Conservation (phyloP, 2,329 filamentous ascomycete genomes). For the Colletotrichum echinochloae region DNA sequence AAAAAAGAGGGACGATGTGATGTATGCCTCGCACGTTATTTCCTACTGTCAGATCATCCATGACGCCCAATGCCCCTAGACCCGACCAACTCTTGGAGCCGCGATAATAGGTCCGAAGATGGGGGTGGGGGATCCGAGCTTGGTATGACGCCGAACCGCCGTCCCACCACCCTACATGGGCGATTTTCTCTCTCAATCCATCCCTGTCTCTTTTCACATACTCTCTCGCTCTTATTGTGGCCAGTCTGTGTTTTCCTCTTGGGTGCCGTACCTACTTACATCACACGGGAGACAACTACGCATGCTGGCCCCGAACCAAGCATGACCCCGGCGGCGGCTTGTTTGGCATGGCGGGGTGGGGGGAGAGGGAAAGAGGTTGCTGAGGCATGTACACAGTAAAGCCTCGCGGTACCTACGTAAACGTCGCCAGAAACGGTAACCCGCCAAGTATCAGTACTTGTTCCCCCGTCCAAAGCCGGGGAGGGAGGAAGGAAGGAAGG, state of each 20-base stretch:
- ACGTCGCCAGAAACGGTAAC: conserved; percentile 34
- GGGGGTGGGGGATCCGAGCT: conserved; percentile 32
- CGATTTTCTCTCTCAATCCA: background rate
- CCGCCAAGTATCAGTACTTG: conserved; percentile 27
- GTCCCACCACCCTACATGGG: conserved; percentile 30
- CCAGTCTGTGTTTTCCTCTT: background rate
- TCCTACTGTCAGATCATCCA: conserved; percentile 32
- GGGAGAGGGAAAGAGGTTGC: background rate
- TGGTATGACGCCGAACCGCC: conserved; percentile 32
- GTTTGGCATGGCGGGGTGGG: conserved; percentile 30
- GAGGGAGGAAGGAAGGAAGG: background rate
- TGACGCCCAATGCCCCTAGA: conserved; percentile 32
- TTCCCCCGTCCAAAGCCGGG: conserved; percentile 18
- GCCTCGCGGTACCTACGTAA: conserved; percentile 32
- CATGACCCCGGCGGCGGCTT: conserved; percentile 6
- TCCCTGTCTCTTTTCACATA: background rate
- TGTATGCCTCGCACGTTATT: conserved; percentile 29
- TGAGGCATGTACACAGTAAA: conserved; percentile 13
- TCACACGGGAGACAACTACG: background rate
- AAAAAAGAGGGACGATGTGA: conserved; percentile 23
- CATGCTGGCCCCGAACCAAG: background rate
- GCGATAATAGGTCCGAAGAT: conserved; percentile 40
- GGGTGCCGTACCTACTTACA: too few relatives aligned
- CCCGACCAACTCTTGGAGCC: conserved; percentile 26
- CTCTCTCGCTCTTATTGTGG: background rate